Evolutionary conservation across 495 filamentous ascomycete species (phyloP).

Genomic region (Aspergillus diversus): DNA sequence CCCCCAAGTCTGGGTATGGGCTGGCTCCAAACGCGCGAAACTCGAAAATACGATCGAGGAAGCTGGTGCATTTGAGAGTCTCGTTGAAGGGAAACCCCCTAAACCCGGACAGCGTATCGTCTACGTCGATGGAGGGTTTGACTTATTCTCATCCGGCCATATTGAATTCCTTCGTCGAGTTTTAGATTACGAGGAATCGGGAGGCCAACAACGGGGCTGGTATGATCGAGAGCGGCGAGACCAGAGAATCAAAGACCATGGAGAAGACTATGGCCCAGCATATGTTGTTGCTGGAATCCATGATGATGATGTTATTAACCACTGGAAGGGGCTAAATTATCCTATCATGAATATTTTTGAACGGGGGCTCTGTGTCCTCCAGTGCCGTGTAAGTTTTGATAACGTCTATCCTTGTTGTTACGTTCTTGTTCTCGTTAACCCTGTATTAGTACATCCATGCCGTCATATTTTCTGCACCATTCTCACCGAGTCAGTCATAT

Average conservation of each 20-base stretch:
- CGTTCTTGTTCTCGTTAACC: slow-evolving; percentile 28
- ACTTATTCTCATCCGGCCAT: slow-evolving; percentile 95
- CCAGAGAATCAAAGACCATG: slow-evolving; percentile 61
- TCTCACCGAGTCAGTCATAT: slow-evolving; percentile 75
- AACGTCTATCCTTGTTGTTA: neutral
- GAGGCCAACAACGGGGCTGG: slow-evolving; percentile 70
- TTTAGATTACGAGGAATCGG: slow-evolving; percentile 66
- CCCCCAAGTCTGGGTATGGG: slow-evolving; percentile 80
- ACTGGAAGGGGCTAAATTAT: slow-evolving; percentile 96
- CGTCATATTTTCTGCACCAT: slow-evolving; percentile 86
- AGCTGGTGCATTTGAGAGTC: slow-evolving; percentile 57
- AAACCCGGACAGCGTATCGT: slow-evolving; percentile 80
- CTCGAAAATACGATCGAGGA: slow-evolving; percentile 53
- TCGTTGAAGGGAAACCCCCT: slow-evolving; percentile 69
- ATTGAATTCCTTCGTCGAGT: slow-evolving; percentile 90
- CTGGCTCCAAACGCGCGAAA: slow-evolving; percentile 56
- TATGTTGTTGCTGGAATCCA: slow-evolving; percentile 93
- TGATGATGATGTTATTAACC: slow-evolving; percentile 90
- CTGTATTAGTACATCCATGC: slow-evolving; percentile 75
- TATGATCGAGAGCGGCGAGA: slow-evolving; percentile 63
- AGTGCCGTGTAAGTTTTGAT: slow-evolving; percentile 72
- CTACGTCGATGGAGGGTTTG: slow-evolving; percentile 96
- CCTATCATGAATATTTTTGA: slow-evolving; percentile 99
- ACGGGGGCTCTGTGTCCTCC: slow-evolving; percentile 90
- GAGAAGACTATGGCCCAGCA: slow-evolving; percentile 74